These are phyloP conservation scores for Saxophila tyrrhenica DNA, from an alignment of 495 filamentous ascomycete species.

Conservation along the genomic window DNA sequence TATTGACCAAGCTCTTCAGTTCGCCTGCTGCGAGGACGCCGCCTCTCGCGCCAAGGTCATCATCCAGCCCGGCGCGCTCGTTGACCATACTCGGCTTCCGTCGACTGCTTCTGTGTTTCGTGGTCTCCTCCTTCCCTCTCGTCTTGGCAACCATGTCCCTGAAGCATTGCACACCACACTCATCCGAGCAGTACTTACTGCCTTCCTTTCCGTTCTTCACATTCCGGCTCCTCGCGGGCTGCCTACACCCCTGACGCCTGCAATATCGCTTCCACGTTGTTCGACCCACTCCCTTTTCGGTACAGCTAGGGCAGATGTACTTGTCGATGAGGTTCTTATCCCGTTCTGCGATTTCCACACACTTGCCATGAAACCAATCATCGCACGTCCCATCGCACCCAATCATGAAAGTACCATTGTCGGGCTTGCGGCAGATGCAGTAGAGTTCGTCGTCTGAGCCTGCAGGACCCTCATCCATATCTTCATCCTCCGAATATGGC, in stretches of 20 bases:
- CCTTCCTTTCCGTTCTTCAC: conserved; percentile 24
- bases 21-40: conserved; percentile 47
- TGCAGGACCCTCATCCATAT: conserved; percentile 33
- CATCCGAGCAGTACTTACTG: conserved; percentile 62
- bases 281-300: conserved; percentile 37
- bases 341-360: conserved; percentile 49
- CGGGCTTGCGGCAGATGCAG: conserved; percentile 59
- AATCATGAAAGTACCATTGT: conserved; percentile 70
- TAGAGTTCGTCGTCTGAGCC: conserved; percentile 43
- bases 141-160: conserved; percentile 26
- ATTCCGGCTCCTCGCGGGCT: conserved; percentile 44
- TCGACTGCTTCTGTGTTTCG: conserved; percentile 9
- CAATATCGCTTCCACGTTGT: conserved; percentile 66
- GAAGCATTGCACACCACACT: conserved; percentile 52
- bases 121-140: conserved; percentile 6
- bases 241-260: conserved; percentile 45
- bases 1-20: conserved; percentile 42
- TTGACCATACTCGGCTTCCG: conserved; percentile 19
- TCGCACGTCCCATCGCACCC: conserved; percentile 60
- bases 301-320: conserved; percentile 60
- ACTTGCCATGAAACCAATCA: conserved; percentile 65
- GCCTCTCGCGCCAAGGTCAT: conserved; percentile 43
- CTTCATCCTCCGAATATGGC: conserved; percentile 29
- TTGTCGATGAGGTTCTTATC: conserved; percentile 56
- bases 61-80: conserved; percentile 26